These are phyloP conservation scores for Echinochloa phyllopogon DNA, from an alignment of 176 grass and related monocot species.

Conservation along the genomic window DNA sequence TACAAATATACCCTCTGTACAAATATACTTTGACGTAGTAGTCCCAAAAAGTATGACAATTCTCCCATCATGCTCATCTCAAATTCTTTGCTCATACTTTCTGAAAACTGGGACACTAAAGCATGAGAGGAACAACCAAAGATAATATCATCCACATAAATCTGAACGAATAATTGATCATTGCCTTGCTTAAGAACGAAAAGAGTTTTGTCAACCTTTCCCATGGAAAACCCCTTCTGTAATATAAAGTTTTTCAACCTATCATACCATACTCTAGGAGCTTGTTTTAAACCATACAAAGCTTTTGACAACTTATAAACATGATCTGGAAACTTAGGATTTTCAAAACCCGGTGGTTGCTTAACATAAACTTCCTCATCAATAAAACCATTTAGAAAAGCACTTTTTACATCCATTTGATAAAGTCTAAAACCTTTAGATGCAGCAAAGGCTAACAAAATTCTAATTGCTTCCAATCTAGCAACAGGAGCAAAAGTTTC, in stretches of 20 bases:
- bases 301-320: background rate
- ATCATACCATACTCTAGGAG: background rate
- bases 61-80: background rate
- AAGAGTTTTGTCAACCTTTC: background rate
- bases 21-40: background rate
- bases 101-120: background rate
- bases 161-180: background rate
- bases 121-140: background rate
- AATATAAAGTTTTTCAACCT: background rate
- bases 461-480: background rate
- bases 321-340: background rate
- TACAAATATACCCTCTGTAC: background rate
- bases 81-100: background rate
- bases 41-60: background rate
- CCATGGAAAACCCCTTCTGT: background rate
- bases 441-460: background rate
- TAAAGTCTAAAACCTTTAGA: background rate
- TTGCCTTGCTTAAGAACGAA: background rate
- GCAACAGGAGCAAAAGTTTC: background rate
- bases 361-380: background rate
- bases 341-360: background rate
- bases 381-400: background rate
- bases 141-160: background rate
- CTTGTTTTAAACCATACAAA: background rate
- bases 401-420: background rate